A percentile compares a stretch with the other conserved stretches of the same genome.
Evolutionary conservation across 2,329 filamentous ascomycete genomes (phyloP).

Genomic region (Alternaria burnsii): DNA sequence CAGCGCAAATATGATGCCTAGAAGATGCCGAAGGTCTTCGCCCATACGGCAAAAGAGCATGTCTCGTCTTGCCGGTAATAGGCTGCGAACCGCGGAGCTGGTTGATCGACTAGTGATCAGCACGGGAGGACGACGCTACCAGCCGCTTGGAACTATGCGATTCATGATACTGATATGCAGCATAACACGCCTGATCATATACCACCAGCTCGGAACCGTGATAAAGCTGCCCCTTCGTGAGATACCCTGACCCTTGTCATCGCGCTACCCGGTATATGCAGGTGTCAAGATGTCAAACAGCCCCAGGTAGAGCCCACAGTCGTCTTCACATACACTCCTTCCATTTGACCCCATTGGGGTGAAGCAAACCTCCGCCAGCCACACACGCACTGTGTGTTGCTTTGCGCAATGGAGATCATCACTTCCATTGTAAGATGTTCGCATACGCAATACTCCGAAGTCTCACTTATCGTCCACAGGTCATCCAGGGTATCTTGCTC

Average conservation of each 20-base stretch:
- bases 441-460: background rate
- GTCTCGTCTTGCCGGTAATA: background rate
- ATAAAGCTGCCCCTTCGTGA: background rate
- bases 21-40: background rate
- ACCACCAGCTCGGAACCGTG: constrained; percentile 1
- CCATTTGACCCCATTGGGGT: background rate
- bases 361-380: background rate
- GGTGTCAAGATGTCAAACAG: constrained; percentile 4
- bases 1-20: background rate
- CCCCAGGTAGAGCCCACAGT: background rate
- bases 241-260: background rate
- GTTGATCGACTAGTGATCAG: constrained; percentile 1
- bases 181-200: background rate
- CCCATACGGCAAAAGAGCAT: background rate
- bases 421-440: constrained; percentile 8
- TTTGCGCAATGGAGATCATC: constrained; percentile 7
- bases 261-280: background rate
- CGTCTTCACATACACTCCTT: background rate
- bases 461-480: constrained; percentile 10
- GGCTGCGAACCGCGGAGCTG: background rate
- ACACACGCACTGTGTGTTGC: background rate
- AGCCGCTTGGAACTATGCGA: constrained; percentile 5
- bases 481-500: constrained; percentile 26
- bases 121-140: constrained; percentile 13
- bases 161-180: constrained; percentile 4